Evolutionary conservation across 106 monocot species (phyloP), one percentile per base, ranked within the genome.

Genomic region (Triglochin maritima): DNA sequence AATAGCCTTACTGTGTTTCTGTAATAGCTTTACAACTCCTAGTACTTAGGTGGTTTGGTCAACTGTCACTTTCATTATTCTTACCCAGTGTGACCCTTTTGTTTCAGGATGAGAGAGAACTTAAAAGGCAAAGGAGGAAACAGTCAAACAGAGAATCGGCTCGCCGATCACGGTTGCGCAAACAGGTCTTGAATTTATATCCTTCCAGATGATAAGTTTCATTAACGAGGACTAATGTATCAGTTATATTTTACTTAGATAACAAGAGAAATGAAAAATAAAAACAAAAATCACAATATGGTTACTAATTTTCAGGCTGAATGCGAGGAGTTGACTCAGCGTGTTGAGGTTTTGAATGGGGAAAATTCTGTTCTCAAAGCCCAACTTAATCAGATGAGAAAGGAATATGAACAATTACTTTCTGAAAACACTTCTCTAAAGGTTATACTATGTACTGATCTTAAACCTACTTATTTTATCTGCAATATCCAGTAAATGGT

Each of bases 111-210:
- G 92, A 92, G 72, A 82, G 92, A 66, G 92, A 92, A 77, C 68
- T 87, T 56, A 88, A 92, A 73, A 72, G 88, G 63, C 83, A 92
- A 72, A 76, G 74, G 67, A 85, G 92, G 76, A 92, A 92, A 69
- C 92, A 92, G 46, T 87, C 92, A 42, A 92, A 92, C 63, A 85
- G 92, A 61, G 88, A 92, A 74, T 92, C 92, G 54, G 92, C 92
- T 63, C 85, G 92, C 50, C 75, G 92, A 70, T 92, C 88, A 4
- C 82, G 92, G 47, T 75, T 92, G 66, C 85, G 92, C 60, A 92
- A 92, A 79, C 87, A 88, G 88, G 92, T 88, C 71, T 49, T 46
- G 15, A 29, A 29, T 54, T 52, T 64, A 14, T 66, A 66, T 50
- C 14, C 9, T 42, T 29, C 29, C 29, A 29, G 29, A 29, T 29